A percentile compares a stretch with the other conserved stretches of the same genome.
These are phyloP conservation scores for Fraxinus excelsior DNA, from an alignment of 257 asterid genomes.

Conservation along the genomic window DNA sequence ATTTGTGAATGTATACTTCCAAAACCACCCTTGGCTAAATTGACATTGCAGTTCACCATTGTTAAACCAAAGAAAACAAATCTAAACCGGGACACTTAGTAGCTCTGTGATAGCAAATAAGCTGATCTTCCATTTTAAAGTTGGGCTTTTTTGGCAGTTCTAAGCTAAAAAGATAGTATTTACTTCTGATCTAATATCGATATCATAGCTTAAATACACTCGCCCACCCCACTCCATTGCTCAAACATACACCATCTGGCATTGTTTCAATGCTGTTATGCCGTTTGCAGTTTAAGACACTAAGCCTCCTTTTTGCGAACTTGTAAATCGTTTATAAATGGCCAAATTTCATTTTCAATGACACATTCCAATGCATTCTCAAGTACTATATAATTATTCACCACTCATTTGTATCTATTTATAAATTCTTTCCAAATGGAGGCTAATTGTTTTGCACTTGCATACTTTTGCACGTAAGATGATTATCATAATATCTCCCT, in stretches of 20 bases:
- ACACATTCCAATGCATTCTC: too few relatives aligned
- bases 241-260: not conserved
- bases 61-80: slow-evolving; percentile 17
- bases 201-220: not conserved
- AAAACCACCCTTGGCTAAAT: not conserved
- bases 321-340: too few relatives aligned
- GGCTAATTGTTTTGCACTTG: not conserved
- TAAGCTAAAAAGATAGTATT: not conserved
- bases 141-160: not conserved
- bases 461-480: not conserved
- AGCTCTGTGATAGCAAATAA: not conserved
- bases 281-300: not conserved
- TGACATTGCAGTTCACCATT: slow-evolving; percentile 16
- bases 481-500: not conserved
- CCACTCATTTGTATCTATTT: too few relatives aligned
- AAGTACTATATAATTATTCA: too few relatives aligned
- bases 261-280: not conserved
- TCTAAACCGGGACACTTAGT: slow-evolving; percentile 12
- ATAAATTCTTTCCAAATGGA: too few relatives aligned
- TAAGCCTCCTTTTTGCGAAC: too few relatives aligned
- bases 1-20: not conserved
- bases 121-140: not conserved
- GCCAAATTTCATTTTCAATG: too few relatives aligned
- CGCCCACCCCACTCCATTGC: not conserved
- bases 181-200: not conserved